Base-by-base conservation (phyloP, 176 grass and related monocot species). In the Tuctoria greenei region DNA sequence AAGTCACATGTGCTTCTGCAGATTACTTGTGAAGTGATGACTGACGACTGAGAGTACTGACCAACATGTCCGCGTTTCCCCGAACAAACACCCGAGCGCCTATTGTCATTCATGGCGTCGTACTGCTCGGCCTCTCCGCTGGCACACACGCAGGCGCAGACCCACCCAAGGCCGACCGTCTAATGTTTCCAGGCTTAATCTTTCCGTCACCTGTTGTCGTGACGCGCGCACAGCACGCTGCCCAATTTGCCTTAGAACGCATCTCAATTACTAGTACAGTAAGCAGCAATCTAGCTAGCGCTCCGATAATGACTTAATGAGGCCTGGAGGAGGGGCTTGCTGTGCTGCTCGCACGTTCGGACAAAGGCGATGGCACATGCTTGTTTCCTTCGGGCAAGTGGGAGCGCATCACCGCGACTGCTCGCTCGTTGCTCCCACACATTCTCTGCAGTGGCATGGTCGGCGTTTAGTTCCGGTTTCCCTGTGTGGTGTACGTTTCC, bases 371-470 rank as follows among this genome's bases (percentile, higher is more conserved):
- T 8, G 13, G 64, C 80, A 79, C 80, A 79, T 83, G 75, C 64
- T 57, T 3, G 51, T 47, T 83, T 54, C 80, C 69, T 34, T 56
- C 54, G 63, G 78, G 69, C 80, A 69, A 74, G 62, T 88, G 80
- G 80, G 70, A 26, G 51, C 12, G 20, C 71, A 47, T 12, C 43
- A 45, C 43, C 43, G 13, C 43, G 13, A 45, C 11, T 45, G 43
- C 43, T 34, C n/a, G 67, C 38, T 14, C 26, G 31, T 31, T 31
- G 31, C 31, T 31, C 31, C 39, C 47, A 73, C 50, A 73, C 74
- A 78, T 67, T 83, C 73, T 28, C 74, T 72, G 39, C 45, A 31
- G 31, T 31, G 31, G 39, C 39, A 14, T 27, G 20, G 39, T 27
- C 31, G 31, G 47, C 60, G 59, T 66, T 81, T 57, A 14, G 17